A percentile compares a stretch with the other conserved stretches of the same genome.
Evolutionary conservation across 371 early-diverging fungal species (phyloP).

Genomic region (Dinochytrium kinnereticum): DNA sequence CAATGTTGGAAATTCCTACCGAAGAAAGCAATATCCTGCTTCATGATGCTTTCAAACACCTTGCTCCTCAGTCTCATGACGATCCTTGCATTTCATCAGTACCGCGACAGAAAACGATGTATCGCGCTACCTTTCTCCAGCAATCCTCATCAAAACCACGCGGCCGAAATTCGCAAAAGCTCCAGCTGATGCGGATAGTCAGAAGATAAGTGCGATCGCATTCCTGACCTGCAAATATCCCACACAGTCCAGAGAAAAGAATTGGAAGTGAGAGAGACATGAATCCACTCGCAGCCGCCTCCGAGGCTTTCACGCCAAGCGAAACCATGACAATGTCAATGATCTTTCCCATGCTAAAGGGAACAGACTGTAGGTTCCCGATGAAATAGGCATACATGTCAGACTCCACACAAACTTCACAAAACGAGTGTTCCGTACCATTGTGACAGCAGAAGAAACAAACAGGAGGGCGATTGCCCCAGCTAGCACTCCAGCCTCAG

Average conservation of each 20-base stretch:
- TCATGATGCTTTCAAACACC: conserved; percentile 37
- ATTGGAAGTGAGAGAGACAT: conserved; percentile 11
- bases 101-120: no score
- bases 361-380: conserved; percentile 60
- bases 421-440: conserved; percentile 58
- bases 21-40: conserved; percentile 78
- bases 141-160: conserved; percentile 70
- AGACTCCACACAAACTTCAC: no score
- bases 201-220: not conserved
- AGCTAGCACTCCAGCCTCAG: conserved; percentile 52
- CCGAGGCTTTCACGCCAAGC: conserved; percentile 30
- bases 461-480: conserved; percentile 61
- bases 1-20: conserved; percentile 35
- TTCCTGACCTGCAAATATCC: conserved; percentile 29
- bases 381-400: no score
- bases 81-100: conserved; percentile 36
- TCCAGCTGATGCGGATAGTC: conserved; percentile 52
- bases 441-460: conserved; percentile 76
- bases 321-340: conserved; percentile 68
- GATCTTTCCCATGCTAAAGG: conserved; percentile 80
- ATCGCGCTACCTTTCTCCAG: conserved; percentile 72
- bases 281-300: conserved; percentile 15
- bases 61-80: conserved; percentile 28
- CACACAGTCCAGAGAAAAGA: conserved; percentile 25
- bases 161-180: conserved; percentile 79